These are phyloP conservation scores for Colletotrichum higginsianum DNA, from an alignment of 2,329 filamentous ascomycete species.

Conservation along the genomic window DNA sequence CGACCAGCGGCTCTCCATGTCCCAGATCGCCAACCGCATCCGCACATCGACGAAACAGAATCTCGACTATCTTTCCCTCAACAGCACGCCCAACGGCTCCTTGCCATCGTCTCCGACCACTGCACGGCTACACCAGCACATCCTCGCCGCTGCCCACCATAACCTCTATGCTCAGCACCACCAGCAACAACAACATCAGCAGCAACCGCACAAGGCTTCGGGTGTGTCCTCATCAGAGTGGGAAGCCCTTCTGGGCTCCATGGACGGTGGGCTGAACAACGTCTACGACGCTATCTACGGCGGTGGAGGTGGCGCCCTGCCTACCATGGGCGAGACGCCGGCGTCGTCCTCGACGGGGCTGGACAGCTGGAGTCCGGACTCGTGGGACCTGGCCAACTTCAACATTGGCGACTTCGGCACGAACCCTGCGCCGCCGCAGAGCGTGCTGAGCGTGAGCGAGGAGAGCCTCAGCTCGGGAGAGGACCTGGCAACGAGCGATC, in stretches of 20 bases:
- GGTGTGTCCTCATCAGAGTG: conserved; percentile 78
- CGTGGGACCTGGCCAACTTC: conserved; percentile 69
- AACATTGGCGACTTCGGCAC: conserved; percentile 64
- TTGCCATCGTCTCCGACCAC: conserved; percentile 65
- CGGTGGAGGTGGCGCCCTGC: conserved; percentile 62
- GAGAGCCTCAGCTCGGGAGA: conserved; percentile 71
- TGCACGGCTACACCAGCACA: conserved; percentile 56
- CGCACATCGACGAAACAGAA: conserved; percentile 59
- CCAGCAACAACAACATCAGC: conserved; percentile 37
- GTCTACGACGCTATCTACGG: conserved; percentile 90
- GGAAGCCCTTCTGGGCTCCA: conserved; percentile 84
- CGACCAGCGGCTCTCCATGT: conserved; percentile 65
- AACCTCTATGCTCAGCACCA: conserved; percentile 53
- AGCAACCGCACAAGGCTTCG: conserved; percentile 54
- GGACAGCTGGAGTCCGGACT: conserved; percentile 69
- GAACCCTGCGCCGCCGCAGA: conserved; percentile 62
- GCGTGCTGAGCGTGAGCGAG: conserved; percentile 70
- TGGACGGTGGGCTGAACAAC: conserved; percentile 85
- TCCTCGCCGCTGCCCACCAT: conserved; percentile 45
- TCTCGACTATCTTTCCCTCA: conserved; percentile 72
- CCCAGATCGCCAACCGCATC: conserved; percentile 57
- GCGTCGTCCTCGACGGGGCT: conserved; percentile 54
- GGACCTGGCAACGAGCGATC: conserved; percentile 54
- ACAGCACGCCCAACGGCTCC: conserved; percentile 61
- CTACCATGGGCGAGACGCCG: conserved; percentile 62